These are phyloP conservation scores for Fusarium duplospermum DNA, from an alignment of 2,329 filamentous ascomycete species.

Conservation along the genomic window DNA sequence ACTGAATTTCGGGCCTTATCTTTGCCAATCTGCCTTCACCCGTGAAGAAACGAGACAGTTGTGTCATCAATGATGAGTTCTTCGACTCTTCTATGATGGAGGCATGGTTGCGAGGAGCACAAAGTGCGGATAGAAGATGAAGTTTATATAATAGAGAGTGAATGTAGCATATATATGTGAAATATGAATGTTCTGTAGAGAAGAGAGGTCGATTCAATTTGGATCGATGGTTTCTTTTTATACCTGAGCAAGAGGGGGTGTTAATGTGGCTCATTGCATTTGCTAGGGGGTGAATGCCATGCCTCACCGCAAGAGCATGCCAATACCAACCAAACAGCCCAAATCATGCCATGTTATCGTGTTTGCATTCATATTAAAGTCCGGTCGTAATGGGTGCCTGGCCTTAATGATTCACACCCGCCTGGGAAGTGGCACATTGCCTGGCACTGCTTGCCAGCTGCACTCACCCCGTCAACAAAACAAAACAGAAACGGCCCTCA, in stretches of 20 bases:
- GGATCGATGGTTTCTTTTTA: neutral
- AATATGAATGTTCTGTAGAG: too few relatives aligned
- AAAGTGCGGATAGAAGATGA: neutral
- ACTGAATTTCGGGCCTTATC: neutral
- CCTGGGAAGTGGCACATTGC: neutral
- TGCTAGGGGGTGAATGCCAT: neutral
- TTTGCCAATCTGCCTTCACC: neutral
- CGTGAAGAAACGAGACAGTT: neutral
- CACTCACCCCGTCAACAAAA: neutral
- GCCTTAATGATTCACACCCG: neutral
- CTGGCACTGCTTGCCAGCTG: conserved; percentile 7
- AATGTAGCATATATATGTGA: neutral
- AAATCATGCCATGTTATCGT: neutral
- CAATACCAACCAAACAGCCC: neutral
- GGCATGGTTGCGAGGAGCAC: neutral
- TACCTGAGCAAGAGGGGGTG: neutral
- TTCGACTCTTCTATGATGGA: neutral
- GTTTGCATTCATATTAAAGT: too few relatives aligned
- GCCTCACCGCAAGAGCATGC: neutral
- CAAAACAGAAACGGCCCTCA: neutral
- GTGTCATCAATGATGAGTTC: neutral
- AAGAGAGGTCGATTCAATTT: too few relatives aligned
- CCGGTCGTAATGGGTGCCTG: neutral
- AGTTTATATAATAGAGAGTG: neutral
- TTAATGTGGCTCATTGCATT: neutral